Base-by-base conservation (phyloP, 805 yeast species). In the Debaryomyces maramus region DNA sequence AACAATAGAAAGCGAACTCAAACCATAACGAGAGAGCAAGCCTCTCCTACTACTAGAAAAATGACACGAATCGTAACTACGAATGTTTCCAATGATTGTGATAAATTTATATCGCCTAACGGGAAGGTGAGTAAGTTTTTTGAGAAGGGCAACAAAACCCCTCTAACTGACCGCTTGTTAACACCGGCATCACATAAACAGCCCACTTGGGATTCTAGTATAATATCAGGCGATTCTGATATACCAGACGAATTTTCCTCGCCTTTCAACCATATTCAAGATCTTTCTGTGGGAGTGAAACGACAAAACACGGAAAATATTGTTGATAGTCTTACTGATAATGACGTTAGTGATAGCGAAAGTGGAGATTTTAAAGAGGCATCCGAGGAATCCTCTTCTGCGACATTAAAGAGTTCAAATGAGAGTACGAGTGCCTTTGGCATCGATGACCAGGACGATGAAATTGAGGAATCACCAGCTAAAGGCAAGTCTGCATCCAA, bases 381-480 rank as follows among this genome's bases (percentile, higher is more conserved):
- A 20, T 5, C 26, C 29, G 39, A 14, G 42, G 32, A 16, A 7
- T 16, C 32, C 13, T 8, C 8, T 22, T 34, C 5, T 32, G 41
- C 20, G 35, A 22, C 14, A 34, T 40, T n/a, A 46, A 43, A 30
- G 41, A 41, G 16, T 29, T 16, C 32, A 6, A 29, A 15, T n/a
- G 13, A n/a, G 19, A 14, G 11, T 20, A 19, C 19, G 6, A 18
- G 23, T 4, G 22, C 11, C 8, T 10, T 43, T 13, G 55, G 36
- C 34, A 59, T 47, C 7, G 48, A 58, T 14, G 64, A 59, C 15
- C 62, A 56, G 6, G 56, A 58, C 20, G 67, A 62, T 27, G 65
- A 66, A 31, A 70, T 64, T 21, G 55, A 68, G 7, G 75, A 68
- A 38, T 73, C 68, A 43, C 67, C 74, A 3, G 73, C 74, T 3